Conservation (phyloP, 2,329 filamentous ascomycete species). For the Orbilia brochopaga region DNA sequence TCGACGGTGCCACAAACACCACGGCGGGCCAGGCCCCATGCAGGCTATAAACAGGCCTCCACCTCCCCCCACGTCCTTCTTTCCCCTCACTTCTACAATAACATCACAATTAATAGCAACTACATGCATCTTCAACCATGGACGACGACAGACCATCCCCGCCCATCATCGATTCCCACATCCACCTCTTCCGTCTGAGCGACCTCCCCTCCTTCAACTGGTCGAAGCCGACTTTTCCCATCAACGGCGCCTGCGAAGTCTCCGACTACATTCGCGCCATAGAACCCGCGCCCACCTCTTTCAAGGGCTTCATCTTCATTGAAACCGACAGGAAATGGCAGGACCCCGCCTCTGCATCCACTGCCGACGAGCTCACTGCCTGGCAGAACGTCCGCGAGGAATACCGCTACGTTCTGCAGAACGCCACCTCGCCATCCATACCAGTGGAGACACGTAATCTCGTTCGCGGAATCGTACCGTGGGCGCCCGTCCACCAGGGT, state of each 20-base stretch:
- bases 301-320: conserved; percentile 78
- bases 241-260: conserved; percentile 70
- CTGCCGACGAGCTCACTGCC: conserved; percentile 22
- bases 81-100: too few species aligned
- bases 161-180: conserved; percentile 84
- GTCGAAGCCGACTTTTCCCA: conserved; percentile 67
- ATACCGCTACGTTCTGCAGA: conserved; percentile 68
- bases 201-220: conserved; percentile 73
- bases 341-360: conserved; percentile 58
- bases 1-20: too few species aligned
- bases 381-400: conserved; percentile 57
- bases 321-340: conserved; percentile 77
- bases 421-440: conserved; percentile 58
- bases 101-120: too few species aligned
- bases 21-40: too few species aligned
- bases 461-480: conserved; percentile 73
- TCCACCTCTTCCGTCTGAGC: conserved; percentile 79
- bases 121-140: too few species aligned
- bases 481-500: conserved; percentile 80
- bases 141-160: too few species aligned
- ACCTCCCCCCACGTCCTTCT: too few species aligned
- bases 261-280: conserved; percentile 66
- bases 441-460: conserved; percentile 63
- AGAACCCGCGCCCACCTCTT: conserved; percentile 58
- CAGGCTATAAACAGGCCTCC: too few species aligned